Conservation (phyloP, 768 basidiomycete genomes). For the Gymnopilus dilepis region DNA sequence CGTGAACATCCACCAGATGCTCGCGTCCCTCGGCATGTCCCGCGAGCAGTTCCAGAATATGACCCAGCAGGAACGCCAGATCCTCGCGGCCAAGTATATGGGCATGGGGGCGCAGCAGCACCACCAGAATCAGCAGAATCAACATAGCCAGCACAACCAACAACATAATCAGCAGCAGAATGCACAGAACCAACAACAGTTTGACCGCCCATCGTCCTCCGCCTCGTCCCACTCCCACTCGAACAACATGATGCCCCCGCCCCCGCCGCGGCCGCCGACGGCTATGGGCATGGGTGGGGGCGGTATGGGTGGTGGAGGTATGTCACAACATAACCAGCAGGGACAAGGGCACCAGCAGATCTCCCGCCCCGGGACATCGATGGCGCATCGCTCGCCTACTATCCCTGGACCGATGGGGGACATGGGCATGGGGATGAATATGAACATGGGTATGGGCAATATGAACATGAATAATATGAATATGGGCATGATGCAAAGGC, state of each 20-base stretch:
- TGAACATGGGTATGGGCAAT: too few relatives aligned
- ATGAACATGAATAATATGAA: too few relatives aligned
- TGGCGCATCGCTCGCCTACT: conserved; percentile 37
- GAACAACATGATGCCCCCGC: conserved; percentile 37
- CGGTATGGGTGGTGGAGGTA: too few relatives aligned
- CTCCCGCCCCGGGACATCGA: conserved; percentile 33
- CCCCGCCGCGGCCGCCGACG: conserved; percentile 34
- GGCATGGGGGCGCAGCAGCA: conserved; percentile 7
- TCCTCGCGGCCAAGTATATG: conserved; percentile 28
- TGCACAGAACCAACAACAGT: conserved; percentile 15
- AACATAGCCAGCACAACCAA: conserved; percentile 14
- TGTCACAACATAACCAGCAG: too few relatives aligned
- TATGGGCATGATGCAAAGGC: conserved; percentile 24
- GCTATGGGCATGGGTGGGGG: conserved; percentile 24
- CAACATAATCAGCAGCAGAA: conserved; percentile 14
- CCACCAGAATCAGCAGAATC: conserved; percentile 13
- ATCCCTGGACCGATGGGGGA: conserved; percentile 27
- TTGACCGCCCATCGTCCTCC: conserved; percentile 31
- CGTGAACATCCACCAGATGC: conserved; percentile 26
- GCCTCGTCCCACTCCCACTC: conserved; percentile 33
- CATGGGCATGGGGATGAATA: too few relatives aligned
- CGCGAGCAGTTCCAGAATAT: conserved; percentile 37
- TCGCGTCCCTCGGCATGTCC: conserved; percentile 32
- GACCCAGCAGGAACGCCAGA: conserved; percentile 30
- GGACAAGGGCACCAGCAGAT: conserved; percentile 17